Base-by-base conservation (phyloP, 2,329 filamentous ascomycete genomes). In the Colletotrichum horii region DNA sequence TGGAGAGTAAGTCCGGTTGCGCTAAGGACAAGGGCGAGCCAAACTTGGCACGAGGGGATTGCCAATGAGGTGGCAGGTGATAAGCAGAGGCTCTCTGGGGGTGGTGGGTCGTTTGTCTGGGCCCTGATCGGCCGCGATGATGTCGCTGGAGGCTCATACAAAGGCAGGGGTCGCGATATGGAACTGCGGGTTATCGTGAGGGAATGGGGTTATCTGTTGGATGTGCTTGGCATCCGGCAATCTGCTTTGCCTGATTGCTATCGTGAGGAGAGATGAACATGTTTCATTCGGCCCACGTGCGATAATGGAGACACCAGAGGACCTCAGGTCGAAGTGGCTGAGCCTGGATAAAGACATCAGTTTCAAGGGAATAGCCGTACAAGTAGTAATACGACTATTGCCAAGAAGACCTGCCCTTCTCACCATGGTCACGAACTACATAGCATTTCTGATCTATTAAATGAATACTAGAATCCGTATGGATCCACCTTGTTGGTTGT, bases 131-230 rank as follows among this genome's bases (percentile, higher is more conserved):
- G 30, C 60, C 34, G 12, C 30, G 32, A 26, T 65, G 66, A 60
- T 65, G 71, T 74, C 24, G 15, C 43, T 34, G 67, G 43, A 14
- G 43, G 43, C 24, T 34, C 8, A n/a, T 67, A 36, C 32, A 28
- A 22, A 19, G 58, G 4, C 65, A 67, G 19, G 61, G 61, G 22
- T 43, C 19, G 14, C n/a, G 34, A 64, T 26, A 24, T 64, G 32
- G 22, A 86, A 88, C 64, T 84, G 87, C 2, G 87, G 84, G 43
- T 16, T 52, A 52, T 52, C 43, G 43, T 52, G 43, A 52, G n/a
- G 6, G n/a, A 6, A 52, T 22, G 43, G 11, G 43, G 6, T 52
- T 52, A 52, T 52, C 43, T 52, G 43, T 22, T 22, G 43, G 43
- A 22, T 52, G n/a, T 52, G n/a, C 43, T 14, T 52, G 43, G 43